Percentiles rank a stretch among this genome's conserved stretches.
phyloP scores from a whole-genome alignment of 257 asterid genomes.

The Cruciata laevipes region DNA sequence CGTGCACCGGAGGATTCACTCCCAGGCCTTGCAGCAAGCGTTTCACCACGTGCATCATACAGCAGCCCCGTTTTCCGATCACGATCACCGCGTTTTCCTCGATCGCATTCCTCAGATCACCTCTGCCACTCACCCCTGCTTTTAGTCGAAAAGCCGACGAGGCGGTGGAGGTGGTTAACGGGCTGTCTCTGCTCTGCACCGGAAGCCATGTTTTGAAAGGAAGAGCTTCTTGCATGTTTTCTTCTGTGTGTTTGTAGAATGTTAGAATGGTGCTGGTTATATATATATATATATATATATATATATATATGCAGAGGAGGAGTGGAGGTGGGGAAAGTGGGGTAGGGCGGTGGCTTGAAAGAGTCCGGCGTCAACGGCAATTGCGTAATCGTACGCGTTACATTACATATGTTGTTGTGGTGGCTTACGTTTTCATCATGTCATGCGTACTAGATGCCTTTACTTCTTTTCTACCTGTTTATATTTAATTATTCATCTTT shows the following conservation, averaged over 20 bases:
- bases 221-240: constrained; percentile 38
- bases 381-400: constrained; percentile 34
- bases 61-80: constrained; percentile 31
- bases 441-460: constrained; percentile 10
- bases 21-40: constrained; percentile 43
- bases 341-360: constrained; percentile 10
- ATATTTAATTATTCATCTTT: background rate
- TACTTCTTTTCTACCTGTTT: background rate
- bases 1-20: constrained; percentile 44
- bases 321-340: background rate
- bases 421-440: constrained; percentile 34
- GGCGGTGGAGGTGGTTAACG: background rate
- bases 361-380: constrained; percentile 28
- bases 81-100: constrained; percentile 34
- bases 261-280: background rate
- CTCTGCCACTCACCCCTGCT: background rate
- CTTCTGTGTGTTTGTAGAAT: background rate
- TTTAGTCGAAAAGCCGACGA: background rate
- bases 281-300: no score
- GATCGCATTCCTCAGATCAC: constrained; percentile 17
- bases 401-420: constrained; percentile 2
- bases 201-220: constrained; percentile 34
- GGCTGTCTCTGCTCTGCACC: constrained; percentile 7
- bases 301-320: no score
- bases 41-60: constrained; percentile 46